Evolutionary conservation across 441 rosid species (phyloP).

Genomic region (Manihot esculenta): DNA sequence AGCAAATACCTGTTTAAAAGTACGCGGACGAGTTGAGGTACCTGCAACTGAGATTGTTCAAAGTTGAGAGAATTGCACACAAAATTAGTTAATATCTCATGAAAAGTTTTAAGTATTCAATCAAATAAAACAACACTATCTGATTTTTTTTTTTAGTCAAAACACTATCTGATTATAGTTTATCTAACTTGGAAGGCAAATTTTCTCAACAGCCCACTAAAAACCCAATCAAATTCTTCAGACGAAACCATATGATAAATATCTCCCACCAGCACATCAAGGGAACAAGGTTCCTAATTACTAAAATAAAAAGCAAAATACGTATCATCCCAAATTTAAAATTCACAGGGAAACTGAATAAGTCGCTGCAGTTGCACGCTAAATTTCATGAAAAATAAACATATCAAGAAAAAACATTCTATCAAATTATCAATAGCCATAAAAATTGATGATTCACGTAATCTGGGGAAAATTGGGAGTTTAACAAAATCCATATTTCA

Average conservation of each 20-base stretch:
- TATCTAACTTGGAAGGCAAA: not conserved
- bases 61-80: constrained; percentile 4
- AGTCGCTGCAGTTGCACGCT: not conserved
- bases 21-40: constrained; percentile 61
- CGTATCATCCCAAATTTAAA: not conserved
- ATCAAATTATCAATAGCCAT: no score
- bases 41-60: constrained; percentile 59
- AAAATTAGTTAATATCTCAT: not conserved
- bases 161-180: not conserved
- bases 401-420: no score
- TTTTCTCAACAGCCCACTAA: not conserved
- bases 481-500: not conserved
- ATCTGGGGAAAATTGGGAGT: no score
- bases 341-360: not conserved
- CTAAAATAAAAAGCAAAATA: not conserved
- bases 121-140: not conserved
- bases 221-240: not conserved
- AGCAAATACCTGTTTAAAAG: constrained; percentile 53
- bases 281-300: not conserved
- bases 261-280: no score
- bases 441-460: no score
- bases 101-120: not conserved
- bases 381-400: no score
- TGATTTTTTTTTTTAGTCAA: no score
- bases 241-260: not conserved